Percentiles rank a stretch among this genome's conserved stretches.
These are phyloP conservation scores for Halenospora varia DNA, from an alignment of 495 filamentous ascomycete genomes.

Conservation along the genomic window DNA sequence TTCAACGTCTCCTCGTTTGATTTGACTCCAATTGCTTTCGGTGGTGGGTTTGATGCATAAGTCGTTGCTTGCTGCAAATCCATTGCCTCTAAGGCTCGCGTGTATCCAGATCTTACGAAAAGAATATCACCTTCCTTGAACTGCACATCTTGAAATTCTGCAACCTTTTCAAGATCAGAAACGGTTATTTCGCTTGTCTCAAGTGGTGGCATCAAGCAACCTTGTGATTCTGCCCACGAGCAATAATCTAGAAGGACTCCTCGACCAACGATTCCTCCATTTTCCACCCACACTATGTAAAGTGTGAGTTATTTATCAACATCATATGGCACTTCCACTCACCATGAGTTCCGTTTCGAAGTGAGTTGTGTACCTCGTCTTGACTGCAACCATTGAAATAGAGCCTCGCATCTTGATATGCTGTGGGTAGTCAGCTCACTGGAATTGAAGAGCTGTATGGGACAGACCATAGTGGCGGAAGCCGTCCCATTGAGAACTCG, in stretches of 20 bases:
- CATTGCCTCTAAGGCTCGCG: conserved; percentile 36
- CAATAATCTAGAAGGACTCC: conserved; percentile 51
- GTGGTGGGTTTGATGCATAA: conserved; percentile 25
- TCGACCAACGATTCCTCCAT: conserved; percentile 43
- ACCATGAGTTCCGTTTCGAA: conserved; percentile 29
- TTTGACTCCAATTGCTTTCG: conserved; percentile 43
- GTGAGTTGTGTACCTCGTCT: conserved; percentile 23
- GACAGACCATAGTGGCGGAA: conserved; percentile 50
- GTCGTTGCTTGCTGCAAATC: conserved; percentile 26
- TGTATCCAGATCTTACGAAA: conserved; percentile 50
- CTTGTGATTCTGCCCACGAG: conserved; percentile 26
- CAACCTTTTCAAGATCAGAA: conserved; percentile 35
- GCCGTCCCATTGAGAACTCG: conserved; percentile 53
- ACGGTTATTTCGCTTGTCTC: conserved; percentile 36
- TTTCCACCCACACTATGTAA: conserved; percentile 21
- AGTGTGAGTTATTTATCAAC: not conserved
- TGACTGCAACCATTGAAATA: conserved; percentile 54
- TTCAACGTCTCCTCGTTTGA: conserved; percentile 35
- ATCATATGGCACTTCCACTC: conserved; percentile 6
- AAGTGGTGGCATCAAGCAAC: conserved; percentile 35
- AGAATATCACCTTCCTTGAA: conserved; percentile 50
- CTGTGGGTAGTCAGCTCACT: not conserved
- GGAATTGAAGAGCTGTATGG: conserved; percentile 22
- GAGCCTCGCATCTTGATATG: conserved; percentile 23
- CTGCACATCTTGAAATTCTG: conserved; percentile 29